These are phyloP conservation scores for Paramecium primaurelia DNA, from an alignment of 73 alveolate genomes.

Conservation along the genomic window DNA sequence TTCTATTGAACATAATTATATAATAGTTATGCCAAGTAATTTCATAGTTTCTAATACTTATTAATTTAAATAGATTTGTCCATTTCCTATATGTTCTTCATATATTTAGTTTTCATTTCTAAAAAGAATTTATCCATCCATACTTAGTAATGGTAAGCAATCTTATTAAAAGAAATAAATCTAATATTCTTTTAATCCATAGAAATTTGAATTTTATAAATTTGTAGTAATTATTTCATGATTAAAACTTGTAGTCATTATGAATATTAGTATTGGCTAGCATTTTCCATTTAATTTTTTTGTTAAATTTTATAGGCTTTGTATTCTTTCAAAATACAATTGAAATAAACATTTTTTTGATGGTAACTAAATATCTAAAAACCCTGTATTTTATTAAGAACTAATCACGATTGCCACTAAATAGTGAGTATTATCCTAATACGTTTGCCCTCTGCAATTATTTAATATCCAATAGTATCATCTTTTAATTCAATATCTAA, in stretches of 20 bases:
- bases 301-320: background rate
- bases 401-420: conserved; percentile 66
- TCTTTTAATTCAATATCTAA: background rate
- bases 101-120: background rate
- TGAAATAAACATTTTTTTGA: conserved; percentile 82
- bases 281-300: background rate
- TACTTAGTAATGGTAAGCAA: conserved; percentile 68
- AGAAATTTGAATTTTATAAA: conserved; percentile 66
- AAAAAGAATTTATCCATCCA: conserved; percentile 74
- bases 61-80: conserved; percentile 67
- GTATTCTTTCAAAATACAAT: conserved; percentile 50
- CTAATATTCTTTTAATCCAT: conserved; percentile 65
- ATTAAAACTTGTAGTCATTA: conserved; percentile 74
- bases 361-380: conserved; percentile 82
- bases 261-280: conserved; percentile 55
- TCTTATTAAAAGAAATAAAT: conserved; percentile 70
- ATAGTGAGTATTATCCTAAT: background rate
- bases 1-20: conserved; percentile 79
- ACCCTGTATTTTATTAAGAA: conserved; percentile 86
- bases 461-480: background rate
- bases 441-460: background rate
- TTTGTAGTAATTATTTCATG: conserved; percentile 58
- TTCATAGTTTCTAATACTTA: conserved; percentile 31
- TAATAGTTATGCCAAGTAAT: conserved; percentile 52
- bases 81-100: conserved; percentile 68